Evolutionary conservation across 768 basidiomycete species (phyloP), one percentile per base, ranked within the genome.

Genomic region (Lentinus tigrinus): DNA sequence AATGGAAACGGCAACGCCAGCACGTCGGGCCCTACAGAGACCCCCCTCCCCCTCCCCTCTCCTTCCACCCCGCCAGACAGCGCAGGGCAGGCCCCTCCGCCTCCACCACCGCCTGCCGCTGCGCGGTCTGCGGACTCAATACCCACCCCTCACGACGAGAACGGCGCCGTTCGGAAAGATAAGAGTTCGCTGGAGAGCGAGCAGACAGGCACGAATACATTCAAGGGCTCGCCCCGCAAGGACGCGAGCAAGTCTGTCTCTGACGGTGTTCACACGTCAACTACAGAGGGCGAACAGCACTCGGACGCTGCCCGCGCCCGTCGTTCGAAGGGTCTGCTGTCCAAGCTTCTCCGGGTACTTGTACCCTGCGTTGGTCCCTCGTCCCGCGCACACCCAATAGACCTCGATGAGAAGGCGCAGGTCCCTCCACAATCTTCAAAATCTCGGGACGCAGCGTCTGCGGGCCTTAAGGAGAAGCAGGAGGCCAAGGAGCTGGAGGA

Each of bases 291-390:
- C 36, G 71, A 69, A 48, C 60, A 58, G 42, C n/a, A n/a, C n/a
- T 61, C 56, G 66, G 51, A 67, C 71, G 53, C 57, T 67, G 68
- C 63, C 73, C 62, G 80, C 80, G 74, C 73, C 47, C 78, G 52
- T 83, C 85, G 23, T 4, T 49, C 52, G 17, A 56, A 61, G 56
- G 47, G 52, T 47, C 79, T 89, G 64, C 71, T 88, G 57, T 79
- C 82, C 51, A 83, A 78, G 68, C 73, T 90, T 56, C 68, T 89
- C 51, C 81, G 77, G 61, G 78, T 81, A 58, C 78, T 90, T 52
- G 78, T 89, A 49, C 89, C 88, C 34, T 91, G 89, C 59, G 73
- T 87, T 47, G 76, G 80, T n/a, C 76, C 83, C 21, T 81, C 78
- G 19, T 67, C 74, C 39, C 73, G 73, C 57, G 64, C 78, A n/a